Percentiles rank a stretch among this genome's conserved stretches.
Evolutionary conservation across 495 filamentous ascomycete genomes (phyloP).

Genomic region (Aspergillus campestris): DNA sequence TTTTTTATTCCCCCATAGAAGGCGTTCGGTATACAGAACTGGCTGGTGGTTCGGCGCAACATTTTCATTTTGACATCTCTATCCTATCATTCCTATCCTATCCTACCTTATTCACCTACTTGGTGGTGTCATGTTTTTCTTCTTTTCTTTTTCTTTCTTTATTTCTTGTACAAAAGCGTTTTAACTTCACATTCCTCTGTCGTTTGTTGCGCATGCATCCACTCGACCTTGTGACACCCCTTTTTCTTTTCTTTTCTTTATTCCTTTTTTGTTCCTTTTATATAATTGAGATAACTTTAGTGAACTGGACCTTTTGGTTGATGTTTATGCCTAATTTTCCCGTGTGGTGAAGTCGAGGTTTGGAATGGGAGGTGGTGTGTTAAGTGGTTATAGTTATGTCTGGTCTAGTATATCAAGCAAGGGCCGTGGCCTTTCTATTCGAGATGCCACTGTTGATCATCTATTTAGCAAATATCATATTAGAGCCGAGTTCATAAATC

Average conservation of each 20-base stretch:
- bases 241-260: constrained; percentile 10
- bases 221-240: constrained; percentile 9
- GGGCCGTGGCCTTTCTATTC: too few relatives aligned
- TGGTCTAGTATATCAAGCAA: background rate
- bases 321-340: constrained; percentile 7
- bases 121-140: background rate
- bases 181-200: background rate
- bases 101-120: too few relatives aligned
- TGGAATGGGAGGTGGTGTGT: background rate
- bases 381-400: background rate
- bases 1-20: constrained; percentile 41
- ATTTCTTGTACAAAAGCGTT: constrained; percentile 36
- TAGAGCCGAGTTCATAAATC: too few relatives aligned
- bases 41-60: constrained; percentile 27
- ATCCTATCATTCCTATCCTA: background rate
- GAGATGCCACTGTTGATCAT: too few relatives aligned
- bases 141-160: constrained; percentile 6
- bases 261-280: constrained; percentile 7
- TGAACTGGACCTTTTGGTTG: background rate
- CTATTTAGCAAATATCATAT: too few relatives aligned
- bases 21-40: constrained; percentile 36
- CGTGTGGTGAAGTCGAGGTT: background rate
- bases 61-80: constrained; percentile 4
- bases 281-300: constrained; percentile 9
- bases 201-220: constrained; percentile 6